A percentile compares a stretch with the other conserved stretches of the same genome.
These are phyloP conservation scores for Saksenaea oblongispora DNA, from an alignment of 371 early-diverging fungal species.

Conservation along the genomic window DNA sequence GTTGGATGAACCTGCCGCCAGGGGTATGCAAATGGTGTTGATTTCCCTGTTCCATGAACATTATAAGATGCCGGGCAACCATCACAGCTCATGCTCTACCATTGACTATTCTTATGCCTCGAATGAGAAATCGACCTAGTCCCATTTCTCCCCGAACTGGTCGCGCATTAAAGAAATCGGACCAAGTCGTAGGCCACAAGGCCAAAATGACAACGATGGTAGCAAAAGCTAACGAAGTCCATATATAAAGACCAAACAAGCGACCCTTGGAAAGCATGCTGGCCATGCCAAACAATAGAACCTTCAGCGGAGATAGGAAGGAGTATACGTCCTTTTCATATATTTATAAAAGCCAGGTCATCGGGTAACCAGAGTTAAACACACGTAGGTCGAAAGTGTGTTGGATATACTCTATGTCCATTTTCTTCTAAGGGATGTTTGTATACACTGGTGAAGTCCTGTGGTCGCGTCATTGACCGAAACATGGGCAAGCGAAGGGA, in stretches of 20 bases:
- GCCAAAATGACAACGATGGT: conserved; percentile 13
- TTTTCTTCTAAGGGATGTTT: too few relatives aligned
- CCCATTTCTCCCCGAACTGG: conserved; percentile 47
- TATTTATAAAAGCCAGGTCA: too few relatives aligned
- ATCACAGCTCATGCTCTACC: conserved; percentile 13
- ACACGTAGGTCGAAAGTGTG: too few relatives aligned
- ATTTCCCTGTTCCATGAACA: conserved; percentile 21
- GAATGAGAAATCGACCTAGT: conserved; percentile 36
- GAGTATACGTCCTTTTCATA: too few relatives aligned
- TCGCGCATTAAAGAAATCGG: conserved; percentile 37
- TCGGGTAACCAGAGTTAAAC: too few relatives aligned
- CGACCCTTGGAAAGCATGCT: background rate
- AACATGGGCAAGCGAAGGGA: too few relatives aligned
- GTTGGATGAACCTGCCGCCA: conserved; percentile 33
- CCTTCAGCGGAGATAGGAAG: background rate
- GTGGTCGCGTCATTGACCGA: too few relatives aligned
- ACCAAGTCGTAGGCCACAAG: conserved; percentile 27
- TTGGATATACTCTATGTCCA: too few relatives aligned
- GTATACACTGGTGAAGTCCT: too few relatives aligned
- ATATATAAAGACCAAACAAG: background rate
- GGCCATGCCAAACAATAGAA: background rate
- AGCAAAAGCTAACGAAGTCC: conserved; percentile 15
- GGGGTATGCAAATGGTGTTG: conserved; percentile 46
- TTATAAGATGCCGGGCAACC: background rate
- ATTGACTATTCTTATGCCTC: conserved; percentile 34